A percentile compares a stretch with the other conserved stretches of the same genome.
phyloP scores from a whole-genome alignment of 2,329 filamentous ascomycete genomes.

The Alternaria triticimaculans region DNA sequence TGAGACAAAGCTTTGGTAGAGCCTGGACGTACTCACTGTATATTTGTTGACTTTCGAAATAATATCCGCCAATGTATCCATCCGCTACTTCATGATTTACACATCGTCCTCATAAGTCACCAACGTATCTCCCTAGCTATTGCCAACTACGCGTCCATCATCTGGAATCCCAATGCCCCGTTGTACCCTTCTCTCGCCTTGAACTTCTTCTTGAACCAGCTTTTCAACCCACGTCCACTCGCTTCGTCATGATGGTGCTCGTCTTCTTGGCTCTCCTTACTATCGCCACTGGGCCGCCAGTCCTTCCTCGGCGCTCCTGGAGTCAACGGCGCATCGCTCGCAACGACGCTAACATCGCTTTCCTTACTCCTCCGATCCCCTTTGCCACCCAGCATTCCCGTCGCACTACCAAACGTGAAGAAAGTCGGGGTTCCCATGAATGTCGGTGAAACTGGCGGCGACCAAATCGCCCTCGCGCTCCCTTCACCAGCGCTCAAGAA shows the following conservation, averaged over 20 bases:
- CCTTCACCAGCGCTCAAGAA: neutral
- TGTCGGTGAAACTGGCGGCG: neutral
- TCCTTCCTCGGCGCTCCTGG: neutral
- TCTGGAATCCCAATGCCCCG: neutral
- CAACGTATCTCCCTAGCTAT: neutral
- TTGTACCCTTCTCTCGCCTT: neutral
- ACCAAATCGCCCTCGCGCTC: neutral
- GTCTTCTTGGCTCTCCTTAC: neutral
- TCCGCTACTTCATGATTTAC: neutral
- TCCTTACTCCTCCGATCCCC: neutral
- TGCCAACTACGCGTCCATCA: neutral
- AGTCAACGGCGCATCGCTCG: neutral
- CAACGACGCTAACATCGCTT: neutral
- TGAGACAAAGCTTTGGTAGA: slow-evolving; percentile 32
- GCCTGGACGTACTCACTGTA: neutral
- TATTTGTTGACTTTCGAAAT: neutral
- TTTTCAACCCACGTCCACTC: neutral
- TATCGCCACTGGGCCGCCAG: neutral
- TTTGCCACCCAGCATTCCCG: neutral
- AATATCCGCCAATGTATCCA: neutral
- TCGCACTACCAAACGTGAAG: neutral
- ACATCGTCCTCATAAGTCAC: neutral
- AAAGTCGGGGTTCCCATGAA: neutral
- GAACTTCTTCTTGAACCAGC: neutral
- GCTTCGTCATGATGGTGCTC: neutral